A percentile compares a stretch with the other conserved stretches of the same genome.
Evolutionary conservation across 2,329 filamentous ascomycete genomes (phyloP).

Genomic region (Macrophomina tecta): DNA sequence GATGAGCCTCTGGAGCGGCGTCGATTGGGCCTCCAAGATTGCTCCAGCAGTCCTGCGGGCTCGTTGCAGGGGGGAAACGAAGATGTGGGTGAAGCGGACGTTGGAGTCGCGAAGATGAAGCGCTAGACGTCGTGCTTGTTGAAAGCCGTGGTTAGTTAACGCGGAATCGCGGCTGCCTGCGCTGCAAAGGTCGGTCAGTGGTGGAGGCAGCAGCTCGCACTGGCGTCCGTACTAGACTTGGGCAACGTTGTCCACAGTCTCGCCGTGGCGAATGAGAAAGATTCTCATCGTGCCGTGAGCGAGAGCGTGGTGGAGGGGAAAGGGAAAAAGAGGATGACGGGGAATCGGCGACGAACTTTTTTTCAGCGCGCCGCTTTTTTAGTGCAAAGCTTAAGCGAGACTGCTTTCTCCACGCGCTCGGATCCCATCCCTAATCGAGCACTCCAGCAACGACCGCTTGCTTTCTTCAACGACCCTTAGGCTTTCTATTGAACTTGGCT

Average conservation of each 20-base stretch:
- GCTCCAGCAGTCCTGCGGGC: constrained; percentile 74
- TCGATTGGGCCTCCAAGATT: constrained; percentile 62
- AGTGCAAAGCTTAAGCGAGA: constrained; percentile 3
- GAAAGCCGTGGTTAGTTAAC: constrained; percentile 79
- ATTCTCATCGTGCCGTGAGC: constrained; percentile 59
- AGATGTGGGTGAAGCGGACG: constrained; percentile 72
- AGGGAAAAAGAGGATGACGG: background rate
- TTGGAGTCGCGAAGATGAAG: constrained; percentile 68
- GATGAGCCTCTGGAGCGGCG: constrained; percentile 5
- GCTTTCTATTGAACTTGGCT: no score
- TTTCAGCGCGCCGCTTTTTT: constrained; percentile 1
- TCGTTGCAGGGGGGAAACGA: constrained; percentile 78
- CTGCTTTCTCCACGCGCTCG: background rate
- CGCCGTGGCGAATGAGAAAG: constrained; percentile 83
- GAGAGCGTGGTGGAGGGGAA: constrained; percentile 8
- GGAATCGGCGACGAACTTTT: background rate
- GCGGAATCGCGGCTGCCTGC: constrained; percentile 82
- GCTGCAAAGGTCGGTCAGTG: constrained; percentile 52
- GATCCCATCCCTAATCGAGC: background rate
- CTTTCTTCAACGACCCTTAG: background rate
- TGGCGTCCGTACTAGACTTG: constrained; percentile 66
- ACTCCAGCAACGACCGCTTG: background rate
- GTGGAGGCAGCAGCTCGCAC: background rate
- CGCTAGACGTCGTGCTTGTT: constrained; percentile 77
- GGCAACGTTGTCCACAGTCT: constrained; percentile 88